Conservation (phyloP, 2,329 filamentous ascomycete genomes). For the Plectosphaerella sp. region DNA sequence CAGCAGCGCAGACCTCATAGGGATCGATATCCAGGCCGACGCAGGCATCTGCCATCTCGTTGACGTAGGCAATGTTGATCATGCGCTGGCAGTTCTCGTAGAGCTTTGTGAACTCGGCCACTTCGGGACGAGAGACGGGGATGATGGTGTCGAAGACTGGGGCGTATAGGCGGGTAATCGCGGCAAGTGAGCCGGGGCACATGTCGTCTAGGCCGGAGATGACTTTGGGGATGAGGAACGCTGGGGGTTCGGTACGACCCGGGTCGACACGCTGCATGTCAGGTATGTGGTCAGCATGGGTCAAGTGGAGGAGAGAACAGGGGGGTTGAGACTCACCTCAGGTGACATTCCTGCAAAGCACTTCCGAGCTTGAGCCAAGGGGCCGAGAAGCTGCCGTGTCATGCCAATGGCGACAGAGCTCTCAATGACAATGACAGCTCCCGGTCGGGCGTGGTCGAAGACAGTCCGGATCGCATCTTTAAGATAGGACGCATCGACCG, state of each 20-base stretch:
- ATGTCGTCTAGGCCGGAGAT: slow-evolving; percentile 46
- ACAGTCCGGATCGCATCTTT: slow-evolving; percentile 37
- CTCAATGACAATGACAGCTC: slow-evolving; percentile 46
- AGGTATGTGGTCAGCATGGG: neutral
- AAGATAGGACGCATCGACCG: slow-evolving; percentile 42
- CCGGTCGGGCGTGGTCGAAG: slow-evolving; percentile 31
- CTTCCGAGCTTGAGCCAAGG: slow-evolving; percentile 33
- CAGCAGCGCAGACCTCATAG: slow-evolving; percentile 44
- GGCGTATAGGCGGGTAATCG: slow-evolving; percentile 39
- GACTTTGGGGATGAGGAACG: slow-evolving; percentile 45
- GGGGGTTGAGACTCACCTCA: slow-evolving; percentile 17
- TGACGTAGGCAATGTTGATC: slow-evolving; percentile 49
- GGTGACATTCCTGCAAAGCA: slow-evolving; percentile 47
- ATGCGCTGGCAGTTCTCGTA: slow-evolving; percentile 56
- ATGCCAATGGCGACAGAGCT: slow-evolving; percentile 51
- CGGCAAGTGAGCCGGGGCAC: slow-evolving; percentile 36
- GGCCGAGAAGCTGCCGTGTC: slow-evolving; percentile 44
- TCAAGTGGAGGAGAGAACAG: neutral
- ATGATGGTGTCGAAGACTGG: slow-evolving; percentile 42
- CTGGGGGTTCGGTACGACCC: slow-evolving; percentile 34
- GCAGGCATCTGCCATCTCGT: slow-evolving; percentile 54
- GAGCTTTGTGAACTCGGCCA: slow-evolving; percentile 54
- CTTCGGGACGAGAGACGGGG: slow-evolving; percentile 45
- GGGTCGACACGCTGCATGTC: slow-evolving; percentile 40
- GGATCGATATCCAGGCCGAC: slow-evolving; percentile 38